Evolutionary conservation across 2,329 filamentous ascomycete species (phyloP).

Genomic region (Elsinoe australis): DNA sequence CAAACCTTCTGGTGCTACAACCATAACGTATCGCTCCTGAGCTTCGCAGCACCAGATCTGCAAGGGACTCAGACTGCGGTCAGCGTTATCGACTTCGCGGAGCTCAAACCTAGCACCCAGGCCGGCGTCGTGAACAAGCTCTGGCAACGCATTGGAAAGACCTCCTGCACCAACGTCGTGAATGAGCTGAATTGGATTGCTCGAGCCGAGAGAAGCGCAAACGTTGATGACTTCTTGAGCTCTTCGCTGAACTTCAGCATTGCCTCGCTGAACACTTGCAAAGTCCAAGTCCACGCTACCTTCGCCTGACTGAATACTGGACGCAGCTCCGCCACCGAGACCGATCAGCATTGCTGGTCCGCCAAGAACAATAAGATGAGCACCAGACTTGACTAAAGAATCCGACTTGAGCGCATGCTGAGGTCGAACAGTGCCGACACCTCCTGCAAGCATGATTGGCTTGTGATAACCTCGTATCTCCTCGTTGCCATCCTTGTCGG

Average conservation of each 20-base stretch:
- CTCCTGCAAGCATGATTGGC: conserved; percentile 96
- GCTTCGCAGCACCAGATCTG: conserved; percentile 98
- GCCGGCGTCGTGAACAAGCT: conserved; percentile 85
- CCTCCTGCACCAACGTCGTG: conserved; percentile 96
- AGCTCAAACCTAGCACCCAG: conserved; percentile 88
- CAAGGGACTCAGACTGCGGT: conserved; percentile 85
- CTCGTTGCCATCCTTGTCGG: conserved; percentile 51
- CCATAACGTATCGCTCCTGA: conserved; percentile 90
- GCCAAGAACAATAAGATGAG: conserved; percentile 84
- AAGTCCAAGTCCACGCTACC: conserved; percentile 90
- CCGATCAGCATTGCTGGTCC: conserved; percentile 97
- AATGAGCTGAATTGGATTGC: conserved; percentile 92
- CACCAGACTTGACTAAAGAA: conserved; percentile 72
- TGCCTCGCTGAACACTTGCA: conserved; percentile 92
- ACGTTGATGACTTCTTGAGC: conserved; percentile 98
- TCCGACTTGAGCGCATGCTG: conserved; percentile 83
- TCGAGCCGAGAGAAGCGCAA: conserved; percentile 71
- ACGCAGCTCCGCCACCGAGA: conserved; percentile 88
- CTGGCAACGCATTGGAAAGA: conserved; percentile 73
- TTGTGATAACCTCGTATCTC: conserved; percentile 93
- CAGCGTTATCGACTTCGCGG: conserved; percentile 85
- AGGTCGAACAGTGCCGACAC: conserved; percentile 83
- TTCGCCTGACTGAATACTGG: conserved; percentile 80
- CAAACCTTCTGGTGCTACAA: conserved; percentile 72
- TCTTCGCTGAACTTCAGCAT: conserved; percentile 89